Conservation (phyloP, 2,329 filamentous ascomycete genomes). For the Meredithiella fracta region DNA sequence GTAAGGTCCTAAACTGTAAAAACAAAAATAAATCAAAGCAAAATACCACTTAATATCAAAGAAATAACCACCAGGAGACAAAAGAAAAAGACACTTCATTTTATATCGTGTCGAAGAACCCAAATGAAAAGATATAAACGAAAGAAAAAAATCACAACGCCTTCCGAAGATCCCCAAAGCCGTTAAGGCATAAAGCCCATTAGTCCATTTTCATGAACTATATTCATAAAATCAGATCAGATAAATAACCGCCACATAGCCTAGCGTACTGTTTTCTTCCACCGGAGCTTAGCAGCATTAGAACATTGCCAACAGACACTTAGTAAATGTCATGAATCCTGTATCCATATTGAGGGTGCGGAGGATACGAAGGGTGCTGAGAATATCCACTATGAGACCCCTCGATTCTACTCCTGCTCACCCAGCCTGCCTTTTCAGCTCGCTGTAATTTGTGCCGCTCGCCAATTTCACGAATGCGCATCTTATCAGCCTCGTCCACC, state of each 20-base stretch:
- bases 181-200: background rate
- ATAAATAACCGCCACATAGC: no score
- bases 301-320: background rate
- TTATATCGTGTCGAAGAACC: background rate
- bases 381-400: background rate
- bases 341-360: no score
- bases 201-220: background rate
- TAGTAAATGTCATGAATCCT: no score
- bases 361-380: background rate
- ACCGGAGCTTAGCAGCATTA: background rate
- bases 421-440: background rate
- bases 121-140: constrained; percentile 2
- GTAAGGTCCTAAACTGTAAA: background rate
- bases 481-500: constrained; percentile 26
- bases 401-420: background rate
- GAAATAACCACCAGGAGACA: no score
- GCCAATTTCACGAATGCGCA: constrained; percentile 24
- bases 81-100: background rate
- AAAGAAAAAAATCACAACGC: background rate
- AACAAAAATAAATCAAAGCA: background rate
- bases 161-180: background rate
- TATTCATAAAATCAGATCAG: constrained; percentile 2
- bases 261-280: no score
- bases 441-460: constrained; percentile 12
- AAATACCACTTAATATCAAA: background rate